Evolutionary conservation across 352 stramenopile species (phyloP), one percentile per base, ranked within the genome.

Genomic region (Globisporangium nodosum): DNA sequence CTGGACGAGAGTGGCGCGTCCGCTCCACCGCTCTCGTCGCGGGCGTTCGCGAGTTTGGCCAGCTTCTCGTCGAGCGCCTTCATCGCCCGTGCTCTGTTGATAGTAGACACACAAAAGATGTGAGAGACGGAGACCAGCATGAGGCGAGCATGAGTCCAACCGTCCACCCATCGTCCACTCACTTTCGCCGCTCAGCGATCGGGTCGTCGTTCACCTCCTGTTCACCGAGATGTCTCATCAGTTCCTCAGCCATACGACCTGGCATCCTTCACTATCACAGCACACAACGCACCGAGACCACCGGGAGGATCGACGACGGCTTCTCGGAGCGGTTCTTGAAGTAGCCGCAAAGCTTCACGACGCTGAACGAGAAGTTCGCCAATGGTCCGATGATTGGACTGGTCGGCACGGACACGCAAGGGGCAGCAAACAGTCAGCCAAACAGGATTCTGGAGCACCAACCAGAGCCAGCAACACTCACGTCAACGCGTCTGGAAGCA

Each of bases 61-160:
- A 95, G 65, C 42, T 95, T 95, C 57, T 92, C 85, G 50, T 95
- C 85, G n/a, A 95, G 68, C 27, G 85, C 85, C 52, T 90, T 92
- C 83, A 95, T 93, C 12, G 85, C 85, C 64, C 85, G 72, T 40
- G 83, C 85, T 70, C 85, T 95, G 52, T 3, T 42, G 13, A 54
- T 3, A 35, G 35, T 12, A 27, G 24, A 9, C 18, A 61, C 37
- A 30, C 40, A 52, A 49, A 51, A n/a, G 3, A 18, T 12, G 8
- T 52, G n/a, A 51, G 15, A 27, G 24, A 27, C 24, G 24, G 2
- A 27, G 24, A 27, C n/a, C 30, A 42, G 7, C 7, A 3, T 49
- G 5, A 21, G 27, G 6, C 24, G 45, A 12, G 45, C 6, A 33
- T 15, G 12, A 15, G 45, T 12, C 12, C 9, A 13, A n/a, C 33